Evolutionary conservation across 73 alveolate species (phyloP).

Genomic region (Paramecium octaurelia): DNA sequence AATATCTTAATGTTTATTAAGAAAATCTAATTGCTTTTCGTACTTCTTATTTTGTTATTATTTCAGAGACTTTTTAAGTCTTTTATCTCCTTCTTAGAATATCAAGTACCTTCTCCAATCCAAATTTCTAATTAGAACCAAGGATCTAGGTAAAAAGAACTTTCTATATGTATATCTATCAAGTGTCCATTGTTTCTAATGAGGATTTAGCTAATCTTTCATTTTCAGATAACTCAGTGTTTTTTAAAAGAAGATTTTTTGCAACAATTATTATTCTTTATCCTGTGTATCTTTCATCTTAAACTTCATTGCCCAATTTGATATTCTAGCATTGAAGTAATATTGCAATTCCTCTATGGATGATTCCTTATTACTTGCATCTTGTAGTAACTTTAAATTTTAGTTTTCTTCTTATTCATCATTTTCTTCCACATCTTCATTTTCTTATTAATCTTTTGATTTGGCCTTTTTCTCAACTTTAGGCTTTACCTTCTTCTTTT

Average conservation of each 20-base stretch:
- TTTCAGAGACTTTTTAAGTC: neutral
- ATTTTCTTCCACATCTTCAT: neutral
- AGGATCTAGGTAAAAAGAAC: neutral
- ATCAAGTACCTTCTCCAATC: conserved; percentile 16
- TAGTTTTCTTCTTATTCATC: neutral
- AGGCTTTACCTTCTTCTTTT: neutral
- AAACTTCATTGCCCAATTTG: conserved; percentile 15
- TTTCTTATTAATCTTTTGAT: neutral
- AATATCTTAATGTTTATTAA: neutral
- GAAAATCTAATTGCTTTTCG: neutral
- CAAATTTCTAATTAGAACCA: neutral
- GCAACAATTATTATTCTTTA: neutral
- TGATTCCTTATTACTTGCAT: neutral
- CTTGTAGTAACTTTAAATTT: neutral
- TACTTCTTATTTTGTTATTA: neutral
- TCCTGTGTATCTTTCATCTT: neutral
- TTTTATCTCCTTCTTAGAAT: neutral
- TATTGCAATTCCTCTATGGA: neutral
- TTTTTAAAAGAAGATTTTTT: neutral
- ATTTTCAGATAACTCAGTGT: neutral
- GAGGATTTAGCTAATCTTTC: neutral
- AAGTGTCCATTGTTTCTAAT: neutral
- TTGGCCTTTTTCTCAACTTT: neutral
- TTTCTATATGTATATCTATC: neutral
- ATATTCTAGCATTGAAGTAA: neutral